Base-by-base conservation (phyloP, 495 filamentous ascomycete species). In the Chaetomium cochliodes region DNA sequence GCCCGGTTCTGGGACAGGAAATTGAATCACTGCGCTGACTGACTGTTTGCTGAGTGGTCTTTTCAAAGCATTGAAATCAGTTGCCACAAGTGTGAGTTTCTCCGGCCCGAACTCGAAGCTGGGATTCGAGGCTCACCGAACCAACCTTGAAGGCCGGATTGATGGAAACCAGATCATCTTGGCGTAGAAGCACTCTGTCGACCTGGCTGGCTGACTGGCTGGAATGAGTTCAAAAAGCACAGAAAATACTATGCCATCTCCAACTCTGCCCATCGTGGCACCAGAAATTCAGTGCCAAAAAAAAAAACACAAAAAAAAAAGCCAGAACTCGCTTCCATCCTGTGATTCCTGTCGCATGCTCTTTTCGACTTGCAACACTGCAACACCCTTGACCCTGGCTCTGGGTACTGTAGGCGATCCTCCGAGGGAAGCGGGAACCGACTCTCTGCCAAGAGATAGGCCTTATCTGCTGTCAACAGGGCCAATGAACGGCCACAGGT, bases 1-100 rank as follows among this genome's bases (percentile, higher is more conserved):
- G 26, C 33, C 33, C 2, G 2, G 11, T 13, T 52, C 28, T 20
- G 39, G 12, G n/a, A 26, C 23, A 51, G 11, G 20, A 41, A 42
- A 59, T 37, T 63, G 60, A 67, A 62, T 58, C 47, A 59, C 49
- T 0, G 20, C 47, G 60, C 62, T 63, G 65, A 64, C 62, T 58
- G 44, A 52, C 52, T 9, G 62, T 52, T 64, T 64, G 33, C n/a
- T 58, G 52, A 63, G 39, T 30, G 50, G 49, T 23, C 16, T 23
- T 41, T 54, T 20, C 15, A 3, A 8, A 30, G 18, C 4, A 30
- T 55, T 26, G 26, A 18, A 22, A 47, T n/a, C 22, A 50, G 47
- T 20, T 3, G 47, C 47, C 54, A 37, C 37, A 12, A 22, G 3
- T 30, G 28, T 30, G 28, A 6, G 6, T 50, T 50, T 20, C 18